phyloP scores from a whole-genome alignment of 2,329 filamentous ascomycete species.

The Cyanodermella asteris region DNA sequence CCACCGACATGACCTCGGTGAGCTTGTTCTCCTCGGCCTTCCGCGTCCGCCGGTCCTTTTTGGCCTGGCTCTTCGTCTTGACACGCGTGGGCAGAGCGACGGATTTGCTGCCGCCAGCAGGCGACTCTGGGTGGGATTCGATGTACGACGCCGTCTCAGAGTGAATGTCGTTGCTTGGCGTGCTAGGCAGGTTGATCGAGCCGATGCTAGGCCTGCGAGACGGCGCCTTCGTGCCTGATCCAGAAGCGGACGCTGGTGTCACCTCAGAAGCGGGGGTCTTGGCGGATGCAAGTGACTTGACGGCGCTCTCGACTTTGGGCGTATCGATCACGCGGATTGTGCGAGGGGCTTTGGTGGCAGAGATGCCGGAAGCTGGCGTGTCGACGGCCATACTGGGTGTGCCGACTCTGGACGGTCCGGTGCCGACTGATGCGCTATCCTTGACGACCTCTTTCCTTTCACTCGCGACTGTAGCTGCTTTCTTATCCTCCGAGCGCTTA shows the following conservation, averaged over 20 bases:
- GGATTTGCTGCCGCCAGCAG: conserved; percentile 28
- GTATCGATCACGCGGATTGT: conserved; percentile 5
- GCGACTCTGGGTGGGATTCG: conserved; percentile 38
- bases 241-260: conserved; percentile 4
- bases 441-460: neutral
- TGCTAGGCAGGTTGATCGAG: conserved; percentile 36
- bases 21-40: conserved; percentile 21
- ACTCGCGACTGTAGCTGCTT: neutral
- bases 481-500: neutral
- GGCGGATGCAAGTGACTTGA: conserved; percentile 12
- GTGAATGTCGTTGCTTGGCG: conserved; percentile 32
- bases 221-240: conserved; percentile 14
- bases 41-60: conserved; percentile 33
- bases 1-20: conserved; percentile 15
- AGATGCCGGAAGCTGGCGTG: conserved; percentile 2
- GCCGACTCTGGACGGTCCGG: conserved; percentile 6
- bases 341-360: conserved; percentile 2
- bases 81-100: conserved; percentile 36
- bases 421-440: neutral
- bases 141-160: conserved; percentile 37
- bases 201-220: conserved; percentile 32
- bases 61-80: conserved; percentile 39
- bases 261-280: conserved; percentile 12
- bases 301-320: conserved; percentile 3
- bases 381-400: conserved; percentile 4